A percentile compares a stretch with the other conserved stretches of the same genome.
These are phyloP conservation scores for Allomyces javanicus DNA, from an alignment of 192 early-diverging fungal genomes.

Conservation along the genomic window DNA sequence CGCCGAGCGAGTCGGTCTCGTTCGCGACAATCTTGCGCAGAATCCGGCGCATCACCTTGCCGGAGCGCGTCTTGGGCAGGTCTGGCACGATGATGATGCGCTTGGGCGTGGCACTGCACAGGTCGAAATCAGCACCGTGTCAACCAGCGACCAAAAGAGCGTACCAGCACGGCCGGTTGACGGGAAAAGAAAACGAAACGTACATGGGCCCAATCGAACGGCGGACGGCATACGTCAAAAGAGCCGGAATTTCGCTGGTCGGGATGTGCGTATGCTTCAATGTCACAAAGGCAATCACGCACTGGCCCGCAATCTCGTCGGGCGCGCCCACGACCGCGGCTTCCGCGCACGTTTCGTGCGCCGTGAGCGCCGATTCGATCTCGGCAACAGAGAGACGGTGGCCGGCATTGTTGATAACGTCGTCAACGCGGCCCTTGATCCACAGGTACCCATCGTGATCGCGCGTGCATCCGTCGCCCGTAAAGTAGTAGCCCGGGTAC, in stretches of 20 bases:
- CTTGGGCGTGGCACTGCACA: slow-evolving; percentile 51
- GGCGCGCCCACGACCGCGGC: slow-evolving; percentile 76
- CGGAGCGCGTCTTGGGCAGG: slow-evolving; percentile 85
- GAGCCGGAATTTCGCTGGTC: not conserved
- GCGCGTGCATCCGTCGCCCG: slow-evolving; percentile 55
- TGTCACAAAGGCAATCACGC: slow-evolving; percentile 68
- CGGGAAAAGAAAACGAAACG: too few relatives aligned
- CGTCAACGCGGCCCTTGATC: slow-evolving; percentile 74
- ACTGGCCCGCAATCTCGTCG: slow-evolving; percentile 81
- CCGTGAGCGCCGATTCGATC: slow-evolving; percentile 76
- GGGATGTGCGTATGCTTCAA: slow-evolving; percentile 30
- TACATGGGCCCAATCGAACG: not conserved
- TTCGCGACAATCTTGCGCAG: slow-evolving; percentile 78
- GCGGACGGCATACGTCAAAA: not conserved
- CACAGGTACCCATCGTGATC: slow-evolving; percentile 91
- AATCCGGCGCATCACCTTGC: slow-evolving; percentile 92
- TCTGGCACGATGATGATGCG: slow-evolving; percentile 73
- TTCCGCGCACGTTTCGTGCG: slow-evolving; percentile 63
- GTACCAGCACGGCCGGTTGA: too few relatives aligned
- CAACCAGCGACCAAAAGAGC: too few relatives aligned
- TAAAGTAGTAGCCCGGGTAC: slow-evolving; percentile 85
- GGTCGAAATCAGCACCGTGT: too few relatives aligned
- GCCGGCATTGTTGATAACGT: slow-evolving; percentile 91
- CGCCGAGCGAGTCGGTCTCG: slow-evolving; percentile 70
- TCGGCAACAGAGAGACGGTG: slow-evolving; percentile 86